Evolutionary conservation across 192 early-diverging fungal genomes (phyloP).

Genomic region (Lobosporangium transversale): DNA sequence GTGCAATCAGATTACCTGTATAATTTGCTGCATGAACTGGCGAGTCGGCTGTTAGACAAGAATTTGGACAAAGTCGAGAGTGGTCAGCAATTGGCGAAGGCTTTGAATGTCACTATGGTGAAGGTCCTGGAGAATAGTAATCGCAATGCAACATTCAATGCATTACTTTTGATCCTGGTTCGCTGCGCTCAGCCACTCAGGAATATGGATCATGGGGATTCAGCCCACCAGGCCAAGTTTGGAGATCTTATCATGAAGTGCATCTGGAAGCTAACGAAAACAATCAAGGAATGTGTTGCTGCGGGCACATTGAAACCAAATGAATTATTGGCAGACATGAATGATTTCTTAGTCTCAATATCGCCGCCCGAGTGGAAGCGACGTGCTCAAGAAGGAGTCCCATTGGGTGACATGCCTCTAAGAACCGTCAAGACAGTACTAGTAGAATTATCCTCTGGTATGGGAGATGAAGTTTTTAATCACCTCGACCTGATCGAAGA

Average conservation of each 20-base stretch:
- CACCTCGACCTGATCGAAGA: slow-evolving; percentile 71
- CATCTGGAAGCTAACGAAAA: slow-evolving; percentile 95
- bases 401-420: slow-evolving; percentile 91
- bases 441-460: slow-evolving; percentile 74
- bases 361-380: slow-evolving; percentile 91
- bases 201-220: slow-evolving; percentile 53
- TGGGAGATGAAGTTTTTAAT: slow-evolving; percentile 71
- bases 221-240: slow-evolving; percentile 70
- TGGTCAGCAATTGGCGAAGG: slow-evolving; percentile 69
- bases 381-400: slow-evolving; percentile 74
- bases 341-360: slow-evolving; percentile 83
- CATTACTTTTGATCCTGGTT: slow-evolving; percentile 78
- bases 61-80: slow-evolving; percentile 68
- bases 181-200: slow-evolving; percentile 65
- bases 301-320: slow-evolving; percentile 69
- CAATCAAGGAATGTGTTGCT: slow-evolving; percentile 76
- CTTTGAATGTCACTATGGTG: slow-evolving; percentile 89
- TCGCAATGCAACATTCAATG: slow-evolving; percentile 74
- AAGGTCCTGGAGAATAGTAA: slow-evolving; percentile 91
- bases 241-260: slow-evolving; percentile 96
- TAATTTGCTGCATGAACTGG: slow-evolving; percentile 78
- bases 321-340: slow-evolving; percentile 77
- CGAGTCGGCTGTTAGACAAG: slow-evolving; percentile 84
- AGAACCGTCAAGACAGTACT: slow-evolving; percentile 95
- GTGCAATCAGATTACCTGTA: slow-evolving; percentile 74